Percentiles rank a stretch among this genome's conserved stretches.
These are phyloP conservation scores for Hymenoscyphus fructigenus DNA, from an alignment of 2,329 filamentous ascomycete species.

Conservation along the genomic window DNA sequence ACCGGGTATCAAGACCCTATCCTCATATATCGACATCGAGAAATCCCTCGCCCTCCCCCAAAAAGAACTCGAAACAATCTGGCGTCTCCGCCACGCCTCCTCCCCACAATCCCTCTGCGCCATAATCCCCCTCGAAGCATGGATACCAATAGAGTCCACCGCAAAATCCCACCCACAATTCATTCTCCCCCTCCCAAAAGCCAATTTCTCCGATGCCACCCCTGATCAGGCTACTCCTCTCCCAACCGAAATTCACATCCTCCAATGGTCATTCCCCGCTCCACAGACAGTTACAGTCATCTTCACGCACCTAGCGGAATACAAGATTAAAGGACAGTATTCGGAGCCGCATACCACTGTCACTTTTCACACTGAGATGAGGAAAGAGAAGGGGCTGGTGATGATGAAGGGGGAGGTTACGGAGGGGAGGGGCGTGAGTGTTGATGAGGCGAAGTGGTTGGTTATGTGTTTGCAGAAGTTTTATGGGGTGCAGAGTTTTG, in stretches of 20 bases:
- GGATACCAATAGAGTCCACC: conserved; percentile 66
- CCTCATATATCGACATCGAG: conserved; percentile 72
- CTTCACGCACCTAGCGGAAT: conserved; percentile 92
- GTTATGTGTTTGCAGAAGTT: conserved; percentile 93
- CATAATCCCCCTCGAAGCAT: conserved; percentile 71
- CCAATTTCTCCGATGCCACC: conserved; percentile 26
- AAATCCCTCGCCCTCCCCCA: conserved; percentile 72
- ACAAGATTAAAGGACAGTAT: conserved; percentile 85
- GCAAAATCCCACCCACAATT: conserved; percentile 82
- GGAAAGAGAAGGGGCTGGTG: conserved; percentile 71
- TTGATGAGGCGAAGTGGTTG: conserved; percentile 84
- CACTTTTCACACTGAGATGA: conserved; percentile 85
- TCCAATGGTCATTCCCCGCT: conserved; percentile 92
- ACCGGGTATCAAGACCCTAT: conserved; percentile 53
- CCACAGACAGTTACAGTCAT: conserved; percentile 71
- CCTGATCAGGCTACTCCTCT: conserved; percentile 33
- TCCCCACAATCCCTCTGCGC: conserved; percentile 80
- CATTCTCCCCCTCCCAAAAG: conserved; percentile 80
- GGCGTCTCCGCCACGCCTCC: conserved; percentile 81
- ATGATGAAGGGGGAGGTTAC: conserved; percentile 82
- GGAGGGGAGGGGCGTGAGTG: conserved; percentile 71
- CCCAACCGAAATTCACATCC: conserved; percentile 89
- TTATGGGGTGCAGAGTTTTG: conserved; percentile 61
- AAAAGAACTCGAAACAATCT: conserved; percentile 83
- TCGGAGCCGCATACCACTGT: conserved; percentile 90